Evolutionary conservation across 768 basidiomycete genomes (phyloP).

Genomic region (Steccherinum ochraceum): DNA sequence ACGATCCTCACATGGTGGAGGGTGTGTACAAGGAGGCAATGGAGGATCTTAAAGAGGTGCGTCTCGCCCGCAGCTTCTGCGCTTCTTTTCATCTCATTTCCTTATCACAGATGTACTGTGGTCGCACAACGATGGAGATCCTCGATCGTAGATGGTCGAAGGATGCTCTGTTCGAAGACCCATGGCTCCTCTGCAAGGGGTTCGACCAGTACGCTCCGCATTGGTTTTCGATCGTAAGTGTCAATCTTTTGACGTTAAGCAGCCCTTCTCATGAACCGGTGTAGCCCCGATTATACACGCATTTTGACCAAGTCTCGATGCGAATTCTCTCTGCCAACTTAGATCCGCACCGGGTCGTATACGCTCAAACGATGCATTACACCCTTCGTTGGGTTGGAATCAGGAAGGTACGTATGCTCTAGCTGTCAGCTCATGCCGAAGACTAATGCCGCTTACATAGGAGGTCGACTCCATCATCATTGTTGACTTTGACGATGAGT

Average conservation of each 20-base stretch:
- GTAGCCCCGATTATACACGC: conserved; percentile 50
- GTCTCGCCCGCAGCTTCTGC: conserved; percentile 7
- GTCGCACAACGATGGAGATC: conserved; percentile 45
- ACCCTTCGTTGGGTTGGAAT: conserved; percentile 42
- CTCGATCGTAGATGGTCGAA: conserved; percentile 46
- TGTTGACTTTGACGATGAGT: conserved; percentile 59
- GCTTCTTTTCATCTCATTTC: background rate
- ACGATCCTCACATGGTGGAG: conserved; percentile 11
- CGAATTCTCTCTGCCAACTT: conserved; percentile 56
- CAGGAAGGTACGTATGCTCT: conserved; percentile 38
- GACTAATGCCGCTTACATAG: conserved; percentile 24
- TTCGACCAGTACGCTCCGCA: conserved; percentile 39
- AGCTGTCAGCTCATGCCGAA: too few species aligned
- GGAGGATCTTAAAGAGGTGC: conserved; percentile 46
- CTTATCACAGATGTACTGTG: conserved; percentile 37
- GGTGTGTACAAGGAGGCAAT: conserved; percentile 38
- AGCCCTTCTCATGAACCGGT: background rate
- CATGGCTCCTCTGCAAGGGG: conserved; percentile 42
- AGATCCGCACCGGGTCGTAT: conserved; percentile 54
- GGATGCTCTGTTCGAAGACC: conserved; percentile 57
- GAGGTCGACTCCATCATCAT: conserved; percentile 52
- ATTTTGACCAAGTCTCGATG: conserved; percentile 41
- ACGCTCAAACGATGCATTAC: conserved; percentile 56
- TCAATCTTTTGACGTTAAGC: background rate
- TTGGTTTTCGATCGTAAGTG: conserved; percentile 38